These are phyloP conservation scores for Serendipita sp. DNA, from an alignment of 768 basidiomycete genomes.

Conservation along the genomic window DNA sequence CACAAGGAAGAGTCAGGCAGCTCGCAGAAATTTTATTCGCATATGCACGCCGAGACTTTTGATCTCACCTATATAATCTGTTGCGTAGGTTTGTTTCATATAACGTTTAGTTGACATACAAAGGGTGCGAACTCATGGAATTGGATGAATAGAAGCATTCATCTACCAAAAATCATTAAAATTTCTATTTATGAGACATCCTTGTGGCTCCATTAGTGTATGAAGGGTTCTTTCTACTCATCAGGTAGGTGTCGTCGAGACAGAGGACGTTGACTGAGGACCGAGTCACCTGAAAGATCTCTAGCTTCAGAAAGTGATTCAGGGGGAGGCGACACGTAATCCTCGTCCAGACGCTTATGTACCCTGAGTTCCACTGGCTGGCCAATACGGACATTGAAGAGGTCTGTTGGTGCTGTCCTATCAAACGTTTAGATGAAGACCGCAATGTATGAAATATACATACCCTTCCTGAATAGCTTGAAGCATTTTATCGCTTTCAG, in stretches of 20 bases:
- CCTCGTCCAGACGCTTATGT: conserved; percentile 47
- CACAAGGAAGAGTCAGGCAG: too few species aligned
- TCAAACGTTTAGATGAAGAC: not conserved
- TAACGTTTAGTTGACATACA: conserved; percentile 47
- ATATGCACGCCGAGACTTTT: too few species aligned
- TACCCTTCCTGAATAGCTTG: conserved; percentile 69
- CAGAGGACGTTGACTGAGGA: conserved; percentile 34
- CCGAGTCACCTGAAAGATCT: conserved; percentile 63
- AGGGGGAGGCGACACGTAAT: conserved; percentile 39
- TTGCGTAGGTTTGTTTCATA: conserved; percentile 44
- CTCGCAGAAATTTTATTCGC: too few species aligned
- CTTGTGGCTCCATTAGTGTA: conserved; percentile 73
- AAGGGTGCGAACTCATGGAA: conserved; percentile 41
- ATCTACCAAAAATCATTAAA: conserved; percentile 13
- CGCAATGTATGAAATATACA: conserved; percentile 8
- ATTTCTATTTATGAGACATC: conserved; percentile 80
- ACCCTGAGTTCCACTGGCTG: conserved; percentile 80
- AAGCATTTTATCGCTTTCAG: conserved; percentile 49
- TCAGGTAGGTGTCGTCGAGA: conserved; percentile 34
- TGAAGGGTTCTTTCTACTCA: conserved; percentile 74
- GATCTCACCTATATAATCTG: too few species aligned
- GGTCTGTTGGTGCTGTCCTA: conserved; percentile 61
- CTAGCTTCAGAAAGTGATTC: conserved; percentile 56
- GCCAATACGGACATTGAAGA: conserved; percentile 55
- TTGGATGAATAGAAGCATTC: not conserved